Evolutionary conservation across 768 basidiomycete genomes (phyloP).

Genomic region (Piloderma croceum): DNA sequence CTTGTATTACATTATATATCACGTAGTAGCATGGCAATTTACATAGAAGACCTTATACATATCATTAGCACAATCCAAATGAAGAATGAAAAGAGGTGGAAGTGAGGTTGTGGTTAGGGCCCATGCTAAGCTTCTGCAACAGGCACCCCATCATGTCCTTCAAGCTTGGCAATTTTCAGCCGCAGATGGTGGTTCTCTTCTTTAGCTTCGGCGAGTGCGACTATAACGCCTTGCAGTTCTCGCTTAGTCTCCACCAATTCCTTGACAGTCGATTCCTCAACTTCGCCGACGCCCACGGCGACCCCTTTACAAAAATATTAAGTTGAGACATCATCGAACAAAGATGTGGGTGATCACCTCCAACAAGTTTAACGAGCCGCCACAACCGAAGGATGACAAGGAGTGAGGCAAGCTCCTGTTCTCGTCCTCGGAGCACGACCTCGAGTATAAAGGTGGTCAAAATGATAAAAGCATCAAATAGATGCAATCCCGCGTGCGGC

Average conservation of each 20-base stretch:
- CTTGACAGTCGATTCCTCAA: conserved; percentile 50
- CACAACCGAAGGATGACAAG: conserved; percentile 74
- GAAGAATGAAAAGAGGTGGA: no score
- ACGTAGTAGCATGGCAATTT: no score
- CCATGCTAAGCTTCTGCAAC: no score
- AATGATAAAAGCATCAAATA: conserved; percentile 70
- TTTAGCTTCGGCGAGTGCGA: conserved; percentile 39
- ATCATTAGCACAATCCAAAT: no score
- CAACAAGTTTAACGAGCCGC: conserved; percentile 74
- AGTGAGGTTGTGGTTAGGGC: no score
- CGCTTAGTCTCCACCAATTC: conserved; percentile 44
- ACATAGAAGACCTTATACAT: no score
- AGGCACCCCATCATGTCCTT: no score
- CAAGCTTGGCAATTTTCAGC: conserved; percentile 49
- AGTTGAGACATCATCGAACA: not conserved
- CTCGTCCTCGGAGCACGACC: conserved; percentile 58
- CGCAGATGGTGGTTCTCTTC: conserved; percentile 55
- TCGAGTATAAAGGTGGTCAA: conserved; percentile 71
- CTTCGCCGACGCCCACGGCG: conserved; percentile 67
- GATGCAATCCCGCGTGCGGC: conserved; percentile 57
- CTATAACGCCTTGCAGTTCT: conserved; percentile 40
- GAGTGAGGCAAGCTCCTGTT: conserved; percentile 64
- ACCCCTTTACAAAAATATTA: conserved; percentile 45
- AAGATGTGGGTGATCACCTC: conserved; percentile 30
- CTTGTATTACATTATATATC: no score